Evolutionary conservation across 78 protist genomes (phyloP).

Genomic region (Pelomyxa schiedti): DNA sequence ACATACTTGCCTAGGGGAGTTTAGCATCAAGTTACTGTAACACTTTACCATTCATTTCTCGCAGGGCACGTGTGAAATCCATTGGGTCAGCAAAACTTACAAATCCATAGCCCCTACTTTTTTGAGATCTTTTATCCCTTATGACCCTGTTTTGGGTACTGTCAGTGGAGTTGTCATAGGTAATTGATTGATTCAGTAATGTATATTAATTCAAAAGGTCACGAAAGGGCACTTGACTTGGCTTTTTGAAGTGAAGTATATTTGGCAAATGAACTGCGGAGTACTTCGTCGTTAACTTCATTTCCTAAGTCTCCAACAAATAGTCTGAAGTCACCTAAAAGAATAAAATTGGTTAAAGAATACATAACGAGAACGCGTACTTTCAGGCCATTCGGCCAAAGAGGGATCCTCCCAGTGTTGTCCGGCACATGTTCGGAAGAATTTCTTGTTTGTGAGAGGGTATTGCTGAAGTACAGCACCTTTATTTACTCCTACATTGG

Average conservation of each 20-base stretch:
- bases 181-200: too few relatives aligned
- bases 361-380: not conserved
- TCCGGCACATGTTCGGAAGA: slow-evolving; percentile 27
- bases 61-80: slow-evolving; percentile 49
- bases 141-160: slow-evolving; percentile 13
- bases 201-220: too few relatives aligned
- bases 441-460: too few relatives aligned
- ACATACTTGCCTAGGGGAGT: slow-evolving; percentile 17
- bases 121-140: slow-evolving; percentile 27
- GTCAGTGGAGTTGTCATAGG: too few relatives aligned
- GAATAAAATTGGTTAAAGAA: not conserved
- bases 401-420: slow-evolving; percentile 56
- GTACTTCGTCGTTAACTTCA: slow-evolving; percentile 53
- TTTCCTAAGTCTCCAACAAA: slow-evolving; percentile 73
- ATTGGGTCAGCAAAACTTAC: slow-evolving; percentile 47
- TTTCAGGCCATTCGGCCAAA: slow-evolving; percentile 58
- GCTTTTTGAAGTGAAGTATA: slow-evolving; percentile 64
- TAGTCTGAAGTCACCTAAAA: slow-evolving; percentile 51
- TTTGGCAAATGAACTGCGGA: slow-evolving; percentile 26
- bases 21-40: not conserved
- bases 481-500: too few relatives aligned
- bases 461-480: too few relatives aligned
- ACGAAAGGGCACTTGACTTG: too few relatives aligned
- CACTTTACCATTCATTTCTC: slow-evolving; percentile 44
- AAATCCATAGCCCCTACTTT: slow-evolving; percentile 66